These are phyloP conservation scores for Monilinia vaccinii-corymbosi DNA, from an alignment of 2,329 filamentous ascomycete genomes.

Conservation along the genomic window DNA sequence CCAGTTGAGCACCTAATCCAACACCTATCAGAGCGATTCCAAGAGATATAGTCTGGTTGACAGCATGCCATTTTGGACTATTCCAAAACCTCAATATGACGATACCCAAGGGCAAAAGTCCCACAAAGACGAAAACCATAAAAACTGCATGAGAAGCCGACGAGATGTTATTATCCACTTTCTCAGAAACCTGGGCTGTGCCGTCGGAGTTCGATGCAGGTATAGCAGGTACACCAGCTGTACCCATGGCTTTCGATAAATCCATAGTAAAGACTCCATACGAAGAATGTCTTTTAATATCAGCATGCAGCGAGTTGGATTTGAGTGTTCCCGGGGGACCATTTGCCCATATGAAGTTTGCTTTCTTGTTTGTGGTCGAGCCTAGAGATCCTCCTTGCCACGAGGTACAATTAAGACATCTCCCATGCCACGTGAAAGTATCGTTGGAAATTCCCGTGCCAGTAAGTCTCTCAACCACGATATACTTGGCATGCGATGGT, in stretches of 20 bases:
- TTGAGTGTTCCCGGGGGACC: constrained; percentile 39
- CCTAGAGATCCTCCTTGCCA: constrained; percentile 44
- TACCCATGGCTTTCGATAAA: constrained; percentile 41
- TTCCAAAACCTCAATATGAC: constrained; percentile 43
- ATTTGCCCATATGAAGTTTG: constrained; percentile 47
- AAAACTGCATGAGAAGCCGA: constrained; percentile 32
- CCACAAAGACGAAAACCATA: constrained; percentile 48
- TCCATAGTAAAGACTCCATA: constrained; percentile 49
- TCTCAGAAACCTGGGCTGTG: constrained; percentile 35
- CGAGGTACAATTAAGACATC: constrained; percentile 43
- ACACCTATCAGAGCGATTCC: constrained; percentile 41
- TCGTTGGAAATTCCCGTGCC: constrained; percentile 39
- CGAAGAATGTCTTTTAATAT: constrained; percentile 42
- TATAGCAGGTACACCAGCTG: constrained; percentile 35
- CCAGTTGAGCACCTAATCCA: constrained; percentile 40
- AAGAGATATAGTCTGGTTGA: constrained; percentile 43
- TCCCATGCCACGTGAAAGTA: constrained; percentile 39
- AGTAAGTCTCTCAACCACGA: constrained; percentile 37
- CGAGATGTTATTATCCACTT: constrained; percentile 25
- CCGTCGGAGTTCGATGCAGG: constrained; percentile 16
- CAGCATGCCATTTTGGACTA: constrained; percentile 45
- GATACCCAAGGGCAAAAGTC: constrained; percentile 47
- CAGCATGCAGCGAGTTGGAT: constrained; percentile 36
- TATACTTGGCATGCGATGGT: constrained; percentile 36
- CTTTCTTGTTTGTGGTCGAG: constrained; percentile 34